Evolutionary conservation across 2,329 filamentous ascomycete genomes (phyloP).

Genomic region (Cryphonectria naterciae): DNA sequence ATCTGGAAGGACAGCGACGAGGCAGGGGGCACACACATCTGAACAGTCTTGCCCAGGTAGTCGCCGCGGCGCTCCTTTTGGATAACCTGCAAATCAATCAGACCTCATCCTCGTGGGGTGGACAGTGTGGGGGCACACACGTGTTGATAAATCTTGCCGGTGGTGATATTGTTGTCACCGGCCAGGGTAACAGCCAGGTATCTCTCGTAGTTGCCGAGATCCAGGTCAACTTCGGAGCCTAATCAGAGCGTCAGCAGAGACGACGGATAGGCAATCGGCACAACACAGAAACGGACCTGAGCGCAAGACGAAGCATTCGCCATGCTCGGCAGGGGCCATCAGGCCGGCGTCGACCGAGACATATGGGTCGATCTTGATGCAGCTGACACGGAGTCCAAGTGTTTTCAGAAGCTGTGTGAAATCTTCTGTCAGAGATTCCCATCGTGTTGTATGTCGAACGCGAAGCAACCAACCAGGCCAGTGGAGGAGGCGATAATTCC

Average conservation of each 20-base stretch:
- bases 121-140: constrained; percentile 66
- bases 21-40: constrained; percentile 57
- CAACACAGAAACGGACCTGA: constrained; percentile 19
- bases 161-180: constrained; percentile 93
- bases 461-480: constrained; percentile 24
- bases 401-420: constrained; percentile 70
- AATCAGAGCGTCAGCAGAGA: background rate
- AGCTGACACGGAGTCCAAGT: constrained; percentile 72
- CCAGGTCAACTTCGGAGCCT: constrained; percentile 50
- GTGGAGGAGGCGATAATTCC: constrained; percentile 30
- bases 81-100: constrained; percentile 30
- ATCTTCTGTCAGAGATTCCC: constrained; percentile 19
- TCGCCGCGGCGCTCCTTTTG: constrained; percentile 69
- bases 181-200: constrained; percentile 84
- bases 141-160: constrained; percentile 91
- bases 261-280: background rate
- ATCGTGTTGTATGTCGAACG: background rate
- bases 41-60: constrained; percentile 87
- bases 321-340: constrained; percentile 60
- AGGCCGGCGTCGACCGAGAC: constrained; percentile 45
- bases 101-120: background rate
- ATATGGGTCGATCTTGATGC: constrained; percentile 57
- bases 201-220: constrained; percentile 62
- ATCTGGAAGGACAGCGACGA: background rate
- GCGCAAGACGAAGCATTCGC: constrained; percentile 84